Conservation (phyloP, 225 moss, liverwort and hornwort species). For the Anthoceros angustus region DNA sequence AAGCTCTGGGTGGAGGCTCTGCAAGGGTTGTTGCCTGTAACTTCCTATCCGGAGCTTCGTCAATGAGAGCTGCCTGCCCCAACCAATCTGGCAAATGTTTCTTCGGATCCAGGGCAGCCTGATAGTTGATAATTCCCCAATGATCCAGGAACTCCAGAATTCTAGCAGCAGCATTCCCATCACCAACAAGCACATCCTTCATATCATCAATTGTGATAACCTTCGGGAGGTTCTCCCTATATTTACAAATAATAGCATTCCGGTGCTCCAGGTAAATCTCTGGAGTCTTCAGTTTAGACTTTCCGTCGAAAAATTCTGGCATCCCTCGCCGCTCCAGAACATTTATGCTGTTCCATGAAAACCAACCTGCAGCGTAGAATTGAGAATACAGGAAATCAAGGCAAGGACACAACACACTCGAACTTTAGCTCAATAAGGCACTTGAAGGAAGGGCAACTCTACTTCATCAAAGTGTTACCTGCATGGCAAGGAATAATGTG, state of each 20-base stretch:
- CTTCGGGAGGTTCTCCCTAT: constrained; percentile 66
- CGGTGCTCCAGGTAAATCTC: constrained; percentile 93
- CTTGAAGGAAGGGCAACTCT: neutral
- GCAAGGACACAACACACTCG: neutral
- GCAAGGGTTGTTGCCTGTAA: neutral
- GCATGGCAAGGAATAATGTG: constrained; percentile 76
- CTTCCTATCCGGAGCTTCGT: constrained; percentile 9
- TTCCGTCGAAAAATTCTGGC: constrained; percentile 80
- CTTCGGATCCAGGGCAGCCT: constrained; percentile 27
- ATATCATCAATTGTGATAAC: constrained; percentile 66
- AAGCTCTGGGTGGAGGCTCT: constrained; percentile 36
- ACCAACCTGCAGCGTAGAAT: constrained; percentile 54
- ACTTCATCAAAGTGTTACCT: constrained; percentile 27
- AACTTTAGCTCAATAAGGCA: neutral
- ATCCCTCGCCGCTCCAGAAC: constrained; percentile 52
- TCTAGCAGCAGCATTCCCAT: constrained; percentile 69
- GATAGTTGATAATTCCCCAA: constrained; percentile 93
- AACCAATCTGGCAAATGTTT: constrained; percentile 13
- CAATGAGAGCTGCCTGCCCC: constrained; percentile 34
- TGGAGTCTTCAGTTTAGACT: constrained; percentile 73
- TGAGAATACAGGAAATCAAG: constrained; percentile 2
- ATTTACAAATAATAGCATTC: constrained; percentile 90
- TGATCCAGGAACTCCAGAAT: constrained; percentile 88
- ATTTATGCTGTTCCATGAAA: constrained; percentile 69
- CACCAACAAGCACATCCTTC: constrained; percentile 78